Conservation (phyloP, 352 stramenopile genomes). For the Pythium coloratum region DNA sequence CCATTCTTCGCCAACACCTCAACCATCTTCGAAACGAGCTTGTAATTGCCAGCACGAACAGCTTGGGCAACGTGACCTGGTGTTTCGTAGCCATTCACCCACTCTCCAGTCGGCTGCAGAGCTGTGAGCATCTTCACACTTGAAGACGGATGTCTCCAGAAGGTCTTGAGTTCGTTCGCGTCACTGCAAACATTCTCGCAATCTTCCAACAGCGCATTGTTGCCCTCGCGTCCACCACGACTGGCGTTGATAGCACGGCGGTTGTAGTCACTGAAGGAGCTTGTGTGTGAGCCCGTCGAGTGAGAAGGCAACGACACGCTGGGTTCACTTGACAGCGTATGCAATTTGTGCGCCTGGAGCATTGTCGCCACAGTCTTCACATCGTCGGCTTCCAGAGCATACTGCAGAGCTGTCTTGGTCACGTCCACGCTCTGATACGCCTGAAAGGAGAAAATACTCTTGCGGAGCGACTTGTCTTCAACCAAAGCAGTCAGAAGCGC, state of each 20-base stretch:
- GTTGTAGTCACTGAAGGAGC: conserved; percentile 78
- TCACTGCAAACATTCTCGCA: neutral
- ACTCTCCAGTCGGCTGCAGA: conserved; percentile 55
- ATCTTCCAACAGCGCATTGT: conserved; percentile 67
- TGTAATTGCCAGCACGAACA: conserved; percentile 38
- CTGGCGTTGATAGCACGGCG: conserved; percentile 75
- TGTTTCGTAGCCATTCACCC: conserved; percentile 31
- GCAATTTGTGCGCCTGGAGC: conserved; percentile 38
- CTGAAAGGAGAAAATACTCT: conserved; percentile 48
- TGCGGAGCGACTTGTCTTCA: conserved; percentile 37
- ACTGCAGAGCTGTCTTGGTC: conserved; percentile 49
- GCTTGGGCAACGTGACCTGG: conserved; percentile 33
- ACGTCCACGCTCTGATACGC: conserved; percentile 49
- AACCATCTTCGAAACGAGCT: conserved; percentile 44
- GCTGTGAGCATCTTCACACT: conserved; percentile 65
- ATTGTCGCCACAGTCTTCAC: conserved; percentile 38
- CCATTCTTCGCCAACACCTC: conserved; percentile 45
- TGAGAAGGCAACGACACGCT: conserved; percentile 56
- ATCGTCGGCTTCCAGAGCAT: conserved; percentile 58
- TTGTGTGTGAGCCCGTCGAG: conserved; percentile 74
- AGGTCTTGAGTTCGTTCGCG: conserved; percentile 13
- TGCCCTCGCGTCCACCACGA: conserved; percentile 72
- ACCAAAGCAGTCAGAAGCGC: conserved; percentile 59
- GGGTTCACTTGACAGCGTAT: conserved; percentile 34
- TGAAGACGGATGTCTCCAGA: conserved; percentile 39